phyloP scores from a whole-genome alignment of 805 yeast genomes.

The Dipodascus albidus region DNA sequence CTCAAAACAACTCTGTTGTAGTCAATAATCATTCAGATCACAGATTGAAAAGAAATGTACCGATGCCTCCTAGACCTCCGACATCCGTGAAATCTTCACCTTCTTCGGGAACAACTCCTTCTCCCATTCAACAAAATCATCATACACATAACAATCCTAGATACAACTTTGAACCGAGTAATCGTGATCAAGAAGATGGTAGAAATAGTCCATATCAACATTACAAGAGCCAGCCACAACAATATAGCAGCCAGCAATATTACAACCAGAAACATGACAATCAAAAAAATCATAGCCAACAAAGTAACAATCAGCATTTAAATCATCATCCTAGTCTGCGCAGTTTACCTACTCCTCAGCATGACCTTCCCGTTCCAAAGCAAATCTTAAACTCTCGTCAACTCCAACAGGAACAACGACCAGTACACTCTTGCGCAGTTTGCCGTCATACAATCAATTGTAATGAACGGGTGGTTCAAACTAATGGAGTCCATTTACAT shows the following conservation, averaged over 20 bases:
- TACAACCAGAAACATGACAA: neutral
- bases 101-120: neutral
- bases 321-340: neutral
- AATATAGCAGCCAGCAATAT: neutral
- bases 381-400: neutral
- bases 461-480: constrained; percentile 15
- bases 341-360: neutral
- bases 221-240: too few relatives aligned
- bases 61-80: neutral
- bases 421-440: constrained; percentile 11
- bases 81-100: neutral
- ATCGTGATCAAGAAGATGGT: too few relatives aligned
- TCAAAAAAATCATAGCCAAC: neutral
- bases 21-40: neutral
- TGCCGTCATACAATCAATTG: constrained; percentile 24
- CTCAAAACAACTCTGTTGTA: neutral
- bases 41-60: neutral
- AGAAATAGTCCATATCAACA: too few relatives aligned
- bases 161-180: too few relatives aligned
- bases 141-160: neutral
- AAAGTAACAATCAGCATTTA: neutral
- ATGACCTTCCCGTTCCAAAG: neutral
- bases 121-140: neutral
- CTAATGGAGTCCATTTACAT: constrained; percentile 8
- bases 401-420: constrained; percentile 4